A percentile compares a stretch with the other conserved stretches of the same genome.
These are phyloP conservation scores for Vaucheria bursata DNA, from an alignment of 352 stramenopile genomes.

Conservation along the genomic window DNA sequence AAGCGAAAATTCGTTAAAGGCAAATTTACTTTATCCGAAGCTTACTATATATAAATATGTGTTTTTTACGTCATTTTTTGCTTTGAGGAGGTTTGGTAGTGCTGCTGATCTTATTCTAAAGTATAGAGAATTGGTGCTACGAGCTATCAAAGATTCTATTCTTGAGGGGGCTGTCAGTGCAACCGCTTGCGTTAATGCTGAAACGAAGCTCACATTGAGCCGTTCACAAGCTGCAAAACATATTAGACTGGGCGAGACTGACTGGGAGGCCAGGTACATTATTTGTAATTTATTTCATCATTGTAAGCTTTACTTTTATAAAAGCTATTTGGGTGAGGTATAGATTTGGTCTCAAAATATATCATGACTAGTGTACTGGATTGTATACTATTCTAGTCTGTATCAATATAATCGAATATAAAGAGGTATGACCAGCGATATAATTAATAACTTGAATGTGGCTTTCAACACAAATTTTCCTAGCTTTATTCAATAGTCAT, in stretches of 20 bases:
- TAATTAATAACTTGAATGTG: too few species aligned
- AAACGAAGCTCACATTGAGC: slow-evolving; percentile 39
- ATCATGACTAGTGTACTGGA: too few species aligned
- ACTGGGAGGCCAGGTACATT: slow-evolving; percentile 25
- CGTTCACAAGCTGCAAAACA: slow-evolving; percentile 59
- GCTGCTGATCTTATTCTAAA: slow-evolving; percentile 22
- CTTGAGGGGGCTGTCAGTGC: slow-evolving; percentile 10
- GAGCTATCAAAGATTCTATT: slow-evolving; percentile 33
- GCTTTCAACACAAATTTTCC: too few species aligned
- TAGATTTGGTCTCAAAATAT: neutral
- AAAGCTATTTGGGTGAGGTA: neutral
- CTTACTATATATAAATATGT: too few species aligned
- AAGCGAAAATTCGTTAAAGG: too few species aligned
- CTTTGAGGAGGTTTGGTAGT: slow-evolving; percentile 13
- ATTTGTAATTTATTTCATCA: neutral
- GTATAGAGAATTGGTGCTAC: slow-evolving; percentile 30
- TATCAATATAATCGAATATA: neutral
- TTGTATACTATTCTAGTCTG: neutral
- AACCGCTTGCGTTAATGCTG: slow-evolving; percentile 11
- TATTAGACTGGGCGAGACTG: slow-evolving; percentile 52
- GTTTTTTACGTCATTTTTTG: too few species aligned
- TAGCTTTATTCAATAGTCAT: too few species aligned
- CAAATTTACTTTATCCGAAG: too few species aligned
- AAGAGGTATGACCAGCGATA: neutral
- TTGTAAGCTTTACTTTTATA: neutral